These are phyloP conservation scores for Santalum album DNA, from an alignment of 164 flowering plant species.

Conservation along the genomic window DNA sequence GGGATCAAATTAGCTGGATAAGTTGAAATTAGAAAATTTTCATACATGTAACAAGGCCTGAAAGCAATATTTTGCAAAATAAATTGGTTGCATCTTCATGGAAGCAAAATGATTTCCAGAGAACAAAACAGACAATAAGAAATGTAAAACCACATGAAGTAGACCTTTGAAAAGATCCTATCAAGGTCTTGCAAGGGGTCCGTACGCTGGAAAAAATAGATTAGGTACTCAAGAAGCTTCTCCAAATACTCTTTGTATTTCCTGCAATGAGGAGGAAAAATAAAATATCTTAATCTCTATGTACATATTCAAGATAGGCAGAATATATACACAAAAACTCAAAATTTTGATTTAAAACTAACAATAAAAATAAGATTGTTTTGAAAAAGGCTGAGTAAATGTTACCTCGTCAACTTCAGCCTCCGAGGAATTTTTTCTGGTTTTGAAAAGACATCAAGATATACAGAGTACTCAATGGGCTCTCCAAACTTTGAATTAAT, in stretches of 20 bases:
- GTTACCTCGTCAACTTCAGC: slow-evolving; percentile 62
- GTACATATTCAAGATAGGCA: neutral
- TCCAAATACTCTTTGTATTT: slow-evolving; percentile 70
- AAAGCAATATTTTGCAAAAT: too few species aligned
- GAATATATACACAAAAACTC: neutral
- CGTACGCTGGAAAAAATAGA: slow-evolving; percentile 72
- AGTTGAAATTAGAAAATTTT: too few species aligned
- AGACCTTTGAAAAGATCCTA: slow-evolving; percentile 81
- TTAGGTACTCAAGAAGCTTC: slow-evolving; percentile 70
- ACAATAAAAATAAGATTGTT: neutral
- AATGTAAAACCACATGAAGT: neutral
- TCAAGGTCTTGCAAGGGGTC: slow-evolving; percentile 96
- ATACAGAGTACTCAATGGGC: slow-evolving; percentile 72
- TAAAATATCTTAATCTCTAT: neutral
- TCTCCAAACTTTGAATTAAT: slow-evolving; percentile 84
- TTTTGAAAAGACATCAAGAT: slow-evolving; percentile 67
- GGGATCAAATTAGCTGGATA: too few species aligned
- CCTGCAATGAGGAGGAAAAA: slow-evolving; percentile 34
- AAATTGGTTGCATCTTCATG: too few species aligned
- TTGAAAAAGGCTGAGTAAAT: neutral
- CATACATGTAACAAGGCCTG: too few species aligned
- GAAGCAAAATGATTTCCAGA: neutral
- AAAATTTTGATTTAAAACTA: neutral
- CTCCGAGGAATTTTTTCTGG: slow-evolving; percentile 55
- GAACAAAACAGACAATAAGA: neutral